These are phyloP conservation scores for Serendipita sp. DNA, from an alignment of 768 basidiomycete genomes.

Conservation along the genomic window DNA sequence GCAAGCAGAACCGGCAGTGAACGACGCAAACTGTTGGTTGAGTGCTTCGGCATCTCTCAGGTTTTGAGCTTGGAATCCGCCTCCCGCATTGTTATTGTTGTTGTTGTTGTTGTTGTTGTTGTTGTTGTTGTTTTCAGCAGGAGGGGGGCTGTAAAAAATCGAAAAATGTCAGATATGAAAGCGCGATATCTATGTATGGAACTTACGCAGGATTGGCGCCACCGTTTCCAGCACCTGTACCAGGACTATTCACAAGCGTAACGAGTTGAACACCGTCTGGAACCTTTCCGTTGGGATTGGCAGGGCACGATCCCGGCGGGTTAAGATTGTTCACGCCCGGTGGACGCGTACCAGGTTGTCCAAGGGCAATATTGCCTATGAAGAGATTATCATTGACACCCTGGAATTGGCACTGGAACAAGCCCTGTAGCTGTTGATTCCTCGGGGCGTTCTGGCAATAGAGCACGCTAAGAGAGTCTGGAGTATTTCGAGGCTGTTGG, in stretches of 20 bases:
- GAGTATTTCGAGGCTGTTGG: slow-evolving; percentile 43
- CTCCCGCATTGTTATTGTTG: neutral
- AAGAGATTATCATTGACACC: slow-evolving; percentile 31
- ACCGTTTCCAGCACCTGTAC: slow-evolving; percentile 10
- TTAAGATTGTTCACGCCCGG: slow-evolving; percentile 28
- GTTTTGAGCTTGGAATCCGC: slow-evolving; percentile 26
- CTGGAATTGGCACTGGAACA: slow-evolving; percentile 42
- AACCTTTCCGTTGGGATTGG: slow-evolving; percentile 31
- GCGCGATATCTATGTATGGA: too few species aligned
- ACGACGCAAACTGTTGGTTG: slow-evolving; percentile 30
- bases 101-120: too few species aligned
- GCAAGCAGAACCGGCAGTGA: slow-evolving; percentile 33
- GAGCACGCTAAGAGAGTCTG: slow-evolving; percentile 28
- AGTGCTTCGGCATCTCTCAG: slow-evolving; percentile 35
- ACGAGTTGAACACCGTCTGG: slow-evolving; percentile 32
- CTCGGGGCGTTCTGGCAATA: slow-evolving; percentile 40
- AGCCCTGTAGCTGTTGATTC: slow-evolving; percentile 36
- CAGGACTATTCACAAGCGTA: slow-evolving; percentile 23
- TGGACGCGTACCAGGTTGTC: slow-evolving; percentile 36
- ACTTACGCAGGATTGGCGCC: neutral
- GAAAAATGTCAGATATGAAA: too few species aligned
- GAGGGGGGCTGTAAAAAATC: too few species aligned
- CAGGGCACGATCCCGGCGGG: slow-evolving; percentile 37
- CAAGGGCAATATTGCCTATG: slow-evolving; percentile 25
- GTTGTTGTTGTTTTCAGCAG: too few species aligned